Conservation (phyloP, 345 rosid species). For the Linum usitatissimum region DNA sequence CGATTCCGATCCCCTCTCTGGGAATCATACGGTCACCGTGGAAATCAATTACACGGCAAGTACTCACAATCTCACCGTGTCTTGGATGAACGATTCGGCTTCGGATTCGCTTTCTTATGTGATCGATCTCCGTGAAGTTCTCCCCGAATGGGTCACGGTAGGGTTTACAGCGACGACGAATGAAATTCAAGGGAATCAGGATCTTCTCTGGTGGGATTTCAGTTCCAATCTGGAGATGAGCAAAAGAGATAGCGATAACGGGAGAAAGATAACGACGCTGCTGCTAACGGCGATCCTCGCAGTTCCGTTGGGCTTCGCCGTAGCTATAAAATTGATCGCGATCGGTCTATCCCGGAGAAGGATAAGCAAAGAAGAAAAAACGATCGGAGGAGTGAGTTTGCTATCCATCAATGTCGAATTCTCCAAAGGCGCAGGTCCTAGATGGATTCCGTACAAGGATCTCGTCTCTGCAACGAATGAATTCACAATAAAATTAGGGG, state of each 20-base stretch:
- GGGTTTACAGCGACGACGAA: slow-evolving; percentile 43
- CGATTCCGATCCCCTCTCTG: slow-evolving; percentile 23
- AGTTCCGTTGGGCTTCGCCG: not conserved
- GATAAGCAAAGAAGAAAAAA: too few species aligned
- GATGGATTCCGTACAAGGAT: slow-evolving; percentile 35
- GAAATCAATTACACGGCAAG: slow-evolving; percentile 25
- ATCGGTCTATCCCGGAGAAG: slow-evolving; percentile 8
- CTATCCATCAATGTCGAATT: slow-evolving; percentile 39
- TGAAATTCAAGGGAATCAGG: slow-evolving; percentile 1
- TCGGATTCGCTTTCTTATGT: slow-evolving; percentile 25
- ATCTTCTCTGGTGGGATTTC: slow-evolving; percentile 33
- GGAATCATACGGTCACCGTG: slow-evolving; percentile 21
- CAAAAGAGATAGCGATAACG: slow-evolving; percentile 10
- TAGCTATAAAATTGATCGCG: slow-evolving; percentile 10
- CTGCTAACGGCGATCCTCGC: too few species aligned
- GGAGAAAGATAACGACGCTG: too few species aligned
- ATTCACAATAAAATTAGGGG: slow-evolving; percentile 45
- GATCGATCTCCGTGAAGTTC: slow-evolving; percentile 29
- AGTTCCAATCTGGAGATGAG: slow-evolving; percentile 21
- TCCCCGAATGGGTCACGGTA: slow-evolving; percentile 32
- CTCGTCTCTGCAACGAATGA: slow-evolving; percentile 39
- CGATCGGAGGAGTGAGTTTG: slow-evolving; percentile 6
- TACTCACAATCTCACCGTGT: slow-evolving; percentile 33
- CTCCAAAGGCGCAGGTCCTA: slow-evolving; percentile 49
- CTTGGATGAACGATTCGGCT: slow-evolving; percentile 31